Percentiles rank a stretch among this genome's conserved stretches.
Evolutionary conservation across 2,329 filamentous ascomycete genomes (phyloP).

Genomic region (Fusarium xyrophilum): DNA sequence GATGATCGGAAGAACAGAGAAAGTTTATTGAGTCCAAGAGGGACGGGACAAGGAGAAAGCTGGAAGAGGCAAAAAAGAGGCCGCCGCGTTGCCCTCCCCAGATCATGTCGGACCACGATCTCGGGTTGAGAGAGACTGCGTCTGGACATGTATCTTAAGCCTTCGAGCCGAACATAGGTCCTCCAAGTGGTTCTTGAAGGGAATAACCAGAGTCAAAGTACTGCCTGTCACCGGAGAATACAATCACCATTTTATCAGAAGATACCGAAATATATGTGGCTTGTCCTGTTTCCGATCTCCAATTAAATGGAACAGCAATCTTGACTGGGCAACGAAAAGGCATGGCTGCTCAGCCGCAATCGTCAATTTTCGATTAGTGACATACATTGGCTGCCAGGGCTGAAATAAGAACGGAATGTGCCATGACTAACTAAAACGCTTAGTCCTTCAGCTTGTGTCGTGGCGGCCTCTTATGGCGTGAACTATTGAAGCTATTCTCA

Average conservation of each 20-base stretch:
- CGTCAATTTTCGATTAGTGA: background rate
- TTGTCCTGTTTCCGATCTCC: background rate
- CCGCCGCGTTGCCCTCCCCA: background rate
- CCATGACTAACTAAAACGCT: background rate
- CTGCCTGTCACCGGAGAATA: background rate
- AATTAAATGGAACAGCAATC: background rate
- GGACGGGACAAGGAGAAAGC: background rate
- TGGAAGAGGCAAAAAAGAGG: background rate
- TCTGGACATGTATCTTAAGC: background rate
- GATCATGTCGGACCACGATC: background rate
- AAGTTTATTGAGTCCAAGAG: background rate
- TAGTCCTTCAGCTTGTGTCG: conserved; percentile 5
- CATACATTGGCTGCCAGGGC: background rate
- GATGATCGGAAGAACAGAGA: background rate
- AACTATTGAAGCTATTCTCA: conserved; percentile 18
- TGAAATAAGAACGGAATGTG: background rate
- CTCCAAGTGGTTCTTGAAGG: no score
- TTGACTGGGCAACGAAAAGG: background rate
- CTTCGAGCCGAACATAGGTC: no score
- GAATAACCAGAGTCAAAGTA: no score
- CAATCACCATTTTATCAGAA: background rate
- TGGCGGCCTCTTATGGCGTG: conserved; percentile 1
- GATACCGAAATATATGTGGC: background rate
- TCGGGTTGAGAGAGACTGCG: background rate
- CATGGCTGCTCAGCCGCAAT: conserved; percentile 12